Conservation (phyloP, 2,329 filamentous ascomycete genomes). For the Eutypella sp. region DNA sequence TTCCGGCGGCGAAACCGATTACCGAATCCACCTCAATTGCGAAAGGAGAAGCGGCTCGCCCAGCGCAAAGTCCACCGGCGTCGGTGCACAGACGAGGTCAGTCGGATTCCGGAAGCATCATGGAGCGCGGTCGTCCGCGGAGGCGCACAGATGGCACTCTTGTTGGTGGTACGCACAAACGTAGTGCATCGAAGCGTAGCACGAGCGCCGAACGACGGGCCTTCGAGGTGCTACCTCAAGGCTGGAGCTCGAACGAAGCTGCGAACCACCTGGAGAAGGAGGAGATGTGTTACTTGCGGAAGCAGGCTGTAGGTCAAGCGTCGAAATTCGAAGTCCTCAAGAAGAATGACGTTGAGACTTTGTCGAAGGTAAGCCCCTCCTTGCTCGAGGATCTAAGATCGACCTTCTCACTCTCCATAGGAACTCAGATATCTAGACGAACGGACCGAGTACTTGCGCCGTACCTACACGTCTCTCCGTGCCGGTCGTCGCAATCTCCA, state of each 20-base stretch:
- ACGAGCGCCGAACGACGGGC: conserved; percentile 50
- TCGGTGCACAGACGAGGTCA: conserved; percentile 44
- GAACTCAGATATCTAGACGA: conserved; percentile 74
- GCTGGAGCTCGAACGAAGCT: conserved; percentile 51
- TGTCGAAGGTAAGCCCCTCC: conserved; percentile 51
- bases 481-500: conserved; percentile 74
- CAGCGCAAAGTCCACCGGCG: conserved; percentile 12
- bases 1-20: conserved; percentile 23
- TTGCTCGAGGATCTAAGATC: background rate
- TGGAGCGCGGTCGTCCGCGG: conserved; percentile 57
- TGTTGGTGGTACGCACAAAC: conserved; percentile 32
- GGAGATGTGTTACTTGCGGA: conserved; percentile 49
- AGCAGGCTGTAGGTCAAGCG: conserved; percentile 58
- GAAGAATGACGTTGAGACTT: conserved; percentile 56
- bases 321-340: conserved; percentile 60
- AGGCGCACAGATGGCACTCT: conserved; percentile 43
- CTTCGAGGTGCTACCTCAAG: conserved; percentile 57
- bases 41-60: conserved; percentile 26
- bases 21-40: conserved; percentile 24
- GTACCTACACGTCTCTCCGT: conserved; percentile 69
- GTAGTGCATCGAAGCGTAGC: conserved; percentile 38
- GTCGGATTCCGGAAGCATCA: conserved; percentile 54
- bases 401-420: conserved; percentile 30
- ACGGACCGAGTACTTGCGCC: conserved; percentile 71
- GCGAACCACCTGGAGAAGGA: conserved; percentile 37